phyloP scores from a whole-genome alignment of 495 filamentous ascomycete genomes.

The Hypomontagnella monticulosa region DNA sequence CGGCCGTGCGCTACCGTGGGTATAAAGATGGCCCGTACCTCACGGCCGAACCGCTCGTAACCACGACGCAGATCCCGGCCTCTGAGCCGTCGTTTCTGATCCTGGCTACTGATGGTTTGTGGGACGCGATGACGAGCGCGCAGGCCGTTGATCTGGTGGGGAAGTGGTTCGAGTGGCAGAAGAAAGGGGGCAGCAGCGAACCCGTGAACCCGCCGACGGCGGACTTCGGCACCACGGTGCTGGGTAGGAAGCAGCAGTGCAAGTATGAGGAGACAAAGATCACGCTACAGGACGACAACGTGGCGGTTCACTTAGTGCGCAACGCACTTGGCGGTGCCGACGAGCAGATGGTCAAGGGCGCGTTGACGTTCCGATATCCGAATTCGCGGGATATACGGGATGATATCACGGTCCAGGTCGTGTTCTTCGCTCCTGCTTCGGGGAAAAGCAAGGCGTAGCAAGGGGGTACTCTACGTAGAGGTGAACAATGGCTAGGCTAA shows the following conservation, averaged over 20 bases:
- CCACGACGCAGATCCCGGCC: conserved; percentile 60
- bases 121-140: conserved; percentile 67
- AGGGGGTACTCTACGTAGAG: no score
- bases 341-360: conserved; percentile 63
- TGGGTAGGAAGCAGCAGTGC: conserved; percentile 39
- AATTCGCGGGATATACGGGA: conserved; percentile 61
- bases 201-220: conserved; percentile 21
- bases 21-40: conserved; percentile 69
- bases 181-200: conserved; percentile 7
- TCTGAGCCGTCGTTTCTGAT: conserved; percentile 64
- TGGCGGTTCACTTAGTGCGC: conserved; percentile 67
- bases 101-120: conserved; percentile 71
- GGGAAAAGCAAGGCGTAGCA: background rate
- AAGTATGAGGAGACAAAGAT: conserved; percentile 37
- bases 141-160: conserved; percentile 68
- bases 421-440: conserved; percentile 60
- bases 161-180: conserved; percentile 60
- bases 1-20: conserved; percentile 48
- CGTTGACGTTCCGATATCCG: conserved; percentile 60
- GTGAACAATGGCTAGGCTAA: no score
- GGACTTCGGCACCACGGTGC: conserved; percentile 30
- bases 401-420: conserved; percentile 71
- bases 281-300: conserved; percentile 66
- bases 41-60: conserved; percentile 71
- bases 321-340: conserved; percentile 71